A percentile compares a stretch with the other conserved stretches of the same genome.
Evolutionary conservation across 1,284 basidiomycete species (phyloP).

Genomic region (Meira nashicola): DNA sequence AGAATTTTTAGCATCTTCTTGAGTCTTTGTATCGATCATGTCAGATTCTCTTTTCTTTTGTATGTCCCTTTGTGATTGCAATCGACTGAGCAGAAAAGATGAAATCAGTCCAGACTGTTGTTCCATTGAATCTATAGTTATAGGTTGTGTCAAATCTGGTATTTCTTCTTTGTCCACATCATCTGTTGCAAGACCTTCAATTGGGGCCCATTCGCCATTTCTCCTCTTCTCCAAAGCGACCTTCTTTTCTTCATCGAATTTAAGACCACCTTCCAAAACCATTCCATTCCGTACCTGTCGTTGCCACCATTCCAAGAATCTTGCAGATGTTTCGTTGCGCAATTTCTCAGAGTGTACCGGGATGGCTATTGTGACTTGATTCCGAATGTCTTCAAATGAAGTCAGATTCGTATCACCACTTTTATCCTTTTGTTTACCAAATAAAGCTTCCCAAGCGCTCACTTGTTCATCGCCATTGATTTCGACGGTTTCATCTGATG

Average conservation of each 20-base stretch:
- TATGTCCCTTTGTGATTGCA: not conserved
- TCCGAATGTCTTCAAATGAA: not conserved
- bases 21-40: not conserved
- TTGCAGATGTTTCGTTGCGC: constrained; percentile 17
- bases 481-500: no score
- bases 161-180: not conserved
- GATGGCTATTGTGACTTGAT: not conserved
- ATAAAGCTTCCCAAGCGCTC: no score
- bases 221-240: not conserved
- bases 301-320: constrained; percentile 17
- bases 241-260: not conserved
- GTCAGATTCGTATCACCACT: no score
- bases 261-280: constrained; percentile 4
- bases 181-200: not conserved
- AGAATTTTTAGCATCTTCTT: not conserved
- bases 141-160: no score
- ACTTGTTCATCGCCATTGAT: not conserved
- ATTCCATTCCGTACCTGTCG: constrained; percentile 10
- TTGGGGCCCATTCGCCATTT: not conserved
- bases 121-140: not conserved
- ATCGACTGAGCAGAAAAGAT: not conserved
- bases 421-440: no score
- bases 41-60: not conserved
- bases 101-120: not conserved
- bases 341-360: constrained; percentile 5